Evolutionary conservation across 2,329 filamentous ascomycete genomes (phyloP), one percentile per base, ranked within the genome.

Genomic region (Epichloe festucae): DNA sequence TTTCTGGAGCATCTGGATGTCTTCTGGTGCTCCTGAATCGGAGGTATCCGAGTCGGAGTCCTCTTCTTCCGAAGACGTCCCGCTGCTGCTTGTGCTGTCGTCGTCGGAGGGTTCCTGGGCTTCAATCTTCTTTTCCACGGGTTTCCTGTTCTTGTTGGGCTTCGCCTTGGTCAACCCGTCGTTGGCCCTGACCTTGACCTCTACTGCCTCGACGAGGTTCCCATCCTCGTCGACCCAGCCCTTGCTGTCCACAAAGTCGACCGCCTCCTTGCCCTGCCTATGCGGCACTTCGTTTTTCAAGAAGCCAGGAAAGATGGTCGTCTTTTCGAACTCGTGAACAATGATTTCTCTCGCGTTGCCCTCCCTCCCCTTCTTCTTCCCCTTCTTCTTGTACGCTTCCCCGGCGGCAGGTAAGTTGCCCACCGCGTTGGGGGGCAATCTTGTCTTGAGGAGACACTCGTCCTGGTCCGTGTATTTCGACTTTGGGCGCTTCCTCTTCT

Each of bases 281-380:
- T 63, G 60, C 11, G 62, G 61, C 27, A 52, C 58, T 2, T 59
- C 45, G 5, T 74, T 72, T 64, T 87, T 88, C 53, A 96, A 67
- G 63, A 95, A 96, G 4, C 79, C 85, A 0, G 89, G 87, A 56
- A 89, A 85, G 60, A 89, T 91, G 39, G 80, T 82, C 7, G 85
- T 89, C 64, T 89, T 89, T 59, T 85, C 80, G 63, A 96, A 97
- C 64, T 98, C 93, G 66, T 97, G 90, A 3, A 97, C 77, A 4
- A 88, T 73, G 1, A 84, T 75, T 53, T 86, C 79, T 14, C 73
- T 66, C 12, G 59, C 55, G 49, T 14, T 31, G 1, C 0, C 12
- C 21, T 10, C 19, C 19, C 8, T 7, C 5, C 21, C 10, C 19
- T 11, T 2, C 19, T 3, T 40, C 45, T 76, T 75, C 59, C 80